These are phyloP conservation scores for Coriolopsis trogii DNA, from an alignment of 1,284 basidiomycete species.

Conservation along the genomic window DNA sequence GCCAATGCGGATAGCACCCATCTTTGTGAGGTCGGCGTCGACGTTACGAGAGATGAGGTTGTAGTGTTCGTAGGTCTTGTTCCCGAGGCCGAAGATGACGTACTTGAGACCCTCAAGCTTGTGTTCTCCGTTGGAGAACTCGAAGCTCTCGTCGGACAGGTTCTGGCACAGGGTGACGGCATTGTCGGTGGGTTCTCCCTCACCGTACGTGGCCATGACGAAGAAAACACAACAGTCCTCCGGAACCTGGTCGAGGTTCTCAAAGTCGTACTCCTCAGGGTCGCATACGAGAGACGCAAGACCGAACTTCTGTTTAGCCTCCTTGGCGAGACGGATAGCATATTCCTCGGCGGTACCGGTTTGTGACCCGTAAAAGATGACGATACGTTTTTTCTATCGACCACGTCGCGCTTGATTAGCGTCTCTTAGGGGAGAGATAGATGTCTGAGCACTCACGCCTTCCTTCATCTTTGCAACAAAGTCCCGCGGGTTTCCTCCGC, in stretches of 20 bases:
- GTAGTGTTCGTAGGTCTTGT: slow-evolving; percentile 96
- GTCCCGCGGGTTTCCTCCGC: slow-evolving; percentile 82
- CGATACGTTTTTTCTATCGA: slow-evolving; percentile 87
- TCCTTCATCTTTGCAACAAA: slow-evolving; percentile 91
- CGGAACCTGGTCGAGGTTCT: slow-evolving; percentile 91
- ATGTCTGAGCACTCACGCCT: slow-evolving; percentile 60
- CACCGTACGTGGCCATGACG: slow-evolving; percentile 97
- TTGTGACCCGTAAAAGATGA: slow-evolving; percentile 96
- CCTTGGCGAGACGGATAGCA: slow-evolving; percentile 90
- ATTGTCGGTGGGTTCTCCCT: slow-evolving; percentile 99
- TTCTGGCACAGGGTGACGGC: slow-evolving; percentile 96
- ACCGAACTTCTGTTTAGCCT: slow-evolving; percentile 93
- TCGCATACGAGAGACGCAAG: slow-evolving; percentile 93
- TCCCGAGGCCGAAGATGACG: slow-evolving; percentile 94
- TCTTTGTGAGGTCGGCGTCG: slow-evolving; percentile 73
- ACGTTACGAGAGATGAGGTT: slow-evolving; percentile 87
- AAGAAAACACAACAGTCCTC: slow-evolving; percentile 89
- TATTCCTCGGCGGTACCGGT: slow-evolving; percentile 98
- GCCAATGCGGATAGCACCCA: slow-evolving; percentile 89
- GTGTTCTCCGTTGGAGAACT: slow-evolving; percentile 82
- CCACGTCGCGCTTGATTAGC: slow-evolving; percentile 17
- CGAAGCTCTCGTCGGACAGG: slow-evolving; percentile 83
- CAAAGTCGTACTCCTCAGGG: slow-evolving; percentile 97
- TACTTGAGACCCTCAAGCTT: slow-evolving; percentile 90
- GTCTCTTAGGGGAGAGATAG: neutral